Evolutionary conservation across 805 yeast species (phyloP).

Genomic region (Metschnikowia drakensbergensis): DNA sequence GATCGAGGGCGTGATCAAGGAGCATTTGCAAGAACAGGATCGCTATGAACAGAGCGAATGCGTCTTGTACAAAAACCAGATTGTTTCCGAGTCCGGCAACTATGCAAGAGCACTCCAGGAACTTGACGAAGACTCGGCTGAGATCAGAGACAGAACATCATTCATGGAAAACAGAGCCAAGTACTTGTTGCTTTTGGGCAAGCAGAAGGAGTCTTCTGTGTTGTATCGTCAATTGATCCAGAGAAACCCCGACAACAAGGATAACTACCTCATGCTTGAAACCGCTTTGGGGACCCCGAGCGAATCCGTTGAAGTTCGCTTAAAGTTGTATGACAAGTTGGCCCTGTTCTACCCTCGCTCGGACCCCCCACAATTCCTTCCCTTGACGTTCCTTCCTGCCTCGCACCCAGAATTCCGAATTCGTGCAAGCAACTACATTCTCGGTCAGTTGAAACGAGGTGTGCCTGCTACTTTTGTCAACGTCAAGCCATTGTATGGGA

Average conservation of each 20-base stretch:
- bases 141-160: constrained; percentile 53
- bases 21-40: constrained; percentile 53
- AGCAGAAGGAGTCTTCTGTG: constrained; percentile 59
- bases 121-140: constrained; percentile 48
- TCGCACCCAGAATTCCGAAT: constrained; percentile 43
- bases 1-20: constrained; percentile 72
- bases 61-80: constrained; percentile 62
- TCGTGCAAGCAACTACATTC: constrained; percentile 52
- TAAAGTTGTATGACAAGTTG: constrained; percentile 61
- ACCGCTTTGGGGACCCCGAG: constrained; percentile 50
- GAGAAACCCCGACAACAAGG: constrained; percentile 78
- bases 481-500: constrained; percentile 73
- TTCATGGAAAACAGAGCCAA: constrained; percentile 65
- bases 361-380: constrained; percentile 75
- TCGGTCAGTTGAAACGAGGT: constrained; percentile 64
- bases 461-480: constrained; percentile 89
- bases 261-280: constrained; percentile 67
- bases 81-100: constrained; percentile 62
- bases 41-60: constrained; percentile 79
- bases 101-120: constrained; percentile 59
- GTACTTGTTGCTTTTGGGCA: constrained; percentile 55
- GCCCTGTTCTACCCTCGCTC: constrained; percentile 73
- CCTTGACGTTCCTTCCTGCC: constrained; percentile 66
- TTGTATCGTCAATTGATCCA: constrained; percentile 66
- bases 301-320: constrained; percentile 47